Evolutionary conservation across 73 alveolate genomes (phyloP), one percentile per base, ranked within the genome.

Genomic region (Breviolum minutum): DNA sequence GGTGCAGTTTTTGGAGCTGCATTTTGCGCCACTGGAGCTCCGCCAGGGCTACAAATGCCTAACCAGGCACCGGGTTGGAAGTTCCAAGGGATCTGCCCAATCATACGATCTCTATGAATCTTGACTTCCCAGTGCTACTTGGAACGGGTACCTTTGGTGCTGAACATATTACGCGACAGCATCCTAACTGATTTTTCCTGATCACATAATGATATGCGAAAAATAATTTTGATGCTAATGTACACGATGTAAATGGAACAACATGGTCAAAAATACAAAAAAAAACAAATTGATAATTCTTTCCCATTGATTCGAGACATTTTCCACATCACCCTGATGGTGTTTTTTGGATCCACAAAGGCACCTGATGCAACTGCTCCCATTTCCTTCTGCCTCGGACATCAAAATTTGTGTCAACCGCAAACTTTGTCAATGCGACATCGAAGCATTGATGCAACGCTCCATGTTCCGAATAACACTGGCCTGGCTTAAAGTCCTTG

Each of bases 331-430:
- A 73, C 30, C 27, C 30, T 16, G 82, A 20, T 71, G n/a, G 32
- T 5, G 26, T 8, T n/a, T 5, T 13, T 71, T 13, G 11, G 40
- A 73, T 20, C 83, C 17, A 6, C 17, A 20, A 11, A 17, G 8
- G 83, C 83, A 24, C 83, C 83, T 73, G 83, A 73, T 73, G 83
- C 83, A 73, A 73, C 83, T 73, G 83, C 83, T 48, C 83, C 83
- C 83, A 73, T 73, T 40, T 0, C 54, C 54, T 3, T 40, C 54
- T 40, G 54, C 54, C 54, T 40, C 54, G 54, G 3, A 40, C 54
- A 40, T 0, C 54, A 40, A 40, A 40, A 40, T 40, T 40, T 40
- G 54, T 40, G 3, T 40, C 54, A 40, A 40, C 54, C 0, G 54
- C 54, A 40, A 40, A 40, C 3, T 40, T 40, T 40, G 54, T 40